Base-by-base conservation (phyloP, 1,284 basidiomycete genomes). In the Ceratobasidium sp. region DNA sequence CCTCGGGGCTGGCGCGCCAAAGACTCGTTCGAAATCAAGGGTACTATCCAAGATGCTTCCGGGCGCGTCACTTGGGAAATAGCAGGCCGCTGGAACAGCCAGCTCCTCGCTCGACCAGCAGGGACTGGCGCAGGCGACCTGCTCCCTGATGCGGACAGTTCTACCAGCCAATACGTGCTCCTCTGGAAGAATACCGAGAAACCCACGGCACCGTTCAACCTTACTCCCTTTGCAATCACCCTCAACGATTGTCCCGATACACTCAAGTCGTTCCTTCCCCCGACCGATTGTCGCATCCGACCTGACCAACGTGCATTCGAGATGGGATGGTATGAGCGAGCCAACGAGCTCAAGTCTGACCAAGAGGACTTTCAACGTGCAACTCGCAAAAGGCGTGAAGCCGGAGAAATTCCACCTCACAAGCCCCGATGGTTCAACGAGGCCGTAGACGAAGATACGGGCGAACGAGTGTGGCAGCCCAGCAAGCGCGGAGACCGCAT, bases 251-350 rank as follows among this genome's bases (percentile, higher is more conserved):
- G 90, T 73, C 86, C 81, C 50, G 83, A 86, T 19, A 84, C 83
- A 1, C 80, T 98, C 11, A 82, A 82, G 70, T 85, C 86, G 1
- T 94, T 86, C 78, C 74, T 98, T 2, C 89, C 89, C 36, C 92
- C 93, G 0, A 98, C 96, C 1, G 96, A 99, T 79, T 98, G 95
- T 76, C 87, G 96, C 0, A 78, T 98, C 52, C 86, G 96, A 0
- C 95, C 95, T 0, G 96, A 99, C 77, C 93, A 98, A 77, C 84
- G 93, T 29, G 94, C 95, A n/a, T 97, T 97, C 74, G 95, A 98
- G 82, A 79, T 87, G 73, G 95, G 94, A n/a, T 82, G 85, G 75
- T 98, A 95, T 75, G 95, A 98, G 73, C 81, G 85, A 39, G 96
- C 96, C 53, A 97, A 98, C 77, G 85, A 84, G 66, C 81, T 98